Evolutionary conservation across 202 grass and related monocot genomes (phyloP), one percentile per base, ranked within the genome.

Genomic region (Zoysia matrella): DNA sequence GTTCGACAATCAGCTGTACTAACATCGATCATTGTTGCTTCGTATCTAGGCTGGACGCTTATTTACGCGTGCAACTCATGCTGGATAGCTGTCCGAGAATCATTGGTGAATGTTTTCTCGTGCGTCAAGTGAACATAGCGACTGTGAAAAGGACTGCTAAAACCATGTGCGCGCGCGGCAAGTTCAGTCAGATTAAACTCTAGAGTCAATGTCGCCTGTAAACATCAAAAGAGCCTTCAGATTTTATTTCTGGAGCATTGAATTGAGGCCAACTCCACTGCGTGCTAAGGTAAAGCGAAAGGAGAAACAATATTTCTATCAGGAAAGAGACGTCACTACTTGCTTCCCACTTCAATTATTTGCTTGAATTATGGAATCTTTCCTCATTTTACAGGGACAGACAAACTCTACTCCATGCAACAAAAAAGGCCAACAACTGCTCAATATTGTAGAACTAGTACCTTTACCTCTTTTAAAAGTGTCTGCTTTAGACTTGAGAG

Each of bases 341-440:
- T n/a, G 58, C 82, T 73, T 74, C 22, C 60, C 8, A n/a, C 67
- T 60, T 73, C 67, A 89, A 89, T 89, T 15, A 85, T 80, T n/a
- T n/a, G 60, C 67, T 60, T 58, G 46, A 72, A 60, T 45, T 8
- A 67, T 62, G 77, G 77, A 85, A 79, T 82, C 73, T 82, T 82
- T 55, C 22, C 74, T 89, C 69, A 80, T 89, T 89, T 74, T 54
- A 42, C 65, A 60, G 67, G 78, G 67, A 67, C 78, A 85, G 67
- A 45, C 64, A 43, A 15, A 52, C 7, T 56, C 72, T 82, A 47
- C 67, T 73, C 72, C 22, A 85, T 73, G 78, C 72, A 85, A 82
- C 77, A 76, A 60, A 88, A 82, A 73, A 16, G n/a, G n/a, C n/a
- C n/a, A 8, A 12, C 18, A 79, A 47, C 45, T 61, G 18, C 83